Conservation (phyloP, 352 stramenopile genomes). For the Lagenidium sp. region DNA sequence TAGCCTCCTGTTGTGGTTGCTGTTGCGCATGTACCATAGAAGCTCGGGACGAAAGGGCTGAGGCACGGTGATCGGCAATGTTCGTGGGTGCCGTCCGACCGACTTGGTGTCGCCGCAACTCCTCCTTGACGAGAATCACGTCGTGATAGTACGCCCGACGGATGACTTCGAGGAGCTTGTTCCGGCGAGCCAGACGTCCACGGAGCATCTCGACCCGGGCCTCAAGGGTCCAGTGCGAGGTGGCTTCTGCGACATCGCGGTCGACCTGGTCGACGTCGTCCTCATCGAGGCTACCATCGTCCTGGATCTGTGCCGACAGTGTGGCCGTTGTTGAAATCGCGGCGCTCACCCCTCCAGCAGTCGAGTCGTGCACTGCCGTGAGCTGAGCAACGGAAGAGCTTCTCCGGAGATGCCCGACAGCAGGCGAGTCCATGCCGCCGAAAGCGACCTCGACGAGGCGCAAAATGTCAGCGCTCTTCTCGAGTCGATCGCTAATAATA, state of each 20-base stretch:
- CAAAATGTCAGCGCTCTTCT: too few relatives aligned
- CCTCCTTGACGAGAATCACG: constrained; percentile 78
- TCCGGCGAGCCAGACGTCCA: constrained; percentile 54
- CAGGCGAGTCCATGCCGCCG: too few relatives aligned
- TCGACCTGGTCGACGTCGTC: constrained; percentile 4
- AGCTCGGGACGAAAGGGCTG: constrained; percentile 9
- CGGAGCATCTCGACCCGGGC: constrained; percentile 59
- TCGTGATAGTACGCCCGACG: constrained; percentile 74
- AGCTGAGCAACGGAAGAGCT: too few relatives aligned
- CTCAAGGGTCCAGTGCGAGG: too few relatives aligned
- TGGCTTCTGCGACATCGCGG: constrained; percentile 13
- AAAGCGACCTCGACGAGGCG: too few relatives aligned
- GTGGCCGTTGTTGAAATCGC: too few relatives aligned
- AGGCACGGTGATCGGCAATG: background rate
- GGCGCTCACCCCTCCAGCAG: too few relatives aligned
- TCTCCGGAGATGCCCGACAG: too few relatives aligned
- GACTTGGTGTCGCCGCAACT: constrained; percentile 23
- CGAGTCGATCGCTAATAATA: too few relatives aligned
- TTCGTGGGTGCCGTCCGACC: background rate
- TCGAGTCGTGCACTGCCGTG: too few relatives aligned
- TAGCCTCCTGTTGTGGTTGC: background rate
- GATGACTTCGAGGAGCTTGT: constrained; percentile 67
- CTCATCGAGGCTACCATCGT: background rate
- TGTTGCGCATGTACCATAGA: constrained; percentile 3
- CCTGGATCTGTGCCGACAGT: too few relatives aligned